A percentile compares a stretch with the other conserved stretches of the same genome.
These are phyloP conservation scores for Coccomyxa sp. DNA, from an alignment of 139 green algal genomes.

Conservation along the genomic window DNA sequence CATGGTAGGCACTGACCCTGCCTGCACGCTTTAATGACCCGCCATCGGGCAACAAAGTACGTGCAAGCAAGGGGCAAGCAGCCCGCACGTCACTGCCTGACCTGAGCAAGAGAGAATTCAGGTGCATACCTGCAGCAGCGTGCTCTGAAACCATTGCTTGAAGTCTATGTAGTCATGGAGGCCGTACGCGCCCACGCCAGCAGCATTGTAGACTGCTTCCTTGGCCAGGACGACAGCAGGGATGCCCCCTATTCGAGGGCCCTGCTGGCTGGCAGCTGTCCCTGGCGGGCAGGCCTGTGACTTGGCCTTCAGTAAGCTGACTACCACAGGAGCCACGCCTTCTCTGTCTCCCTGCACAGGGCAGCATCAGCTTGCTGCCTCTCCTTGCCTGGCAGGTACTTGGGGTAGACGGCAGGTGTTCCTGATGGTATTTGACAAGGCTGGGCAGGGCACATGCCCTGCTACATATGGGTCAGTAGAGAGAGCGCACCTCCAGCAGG, in stretches of 20 bases:
- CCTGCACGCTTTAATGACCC: too few species aligned
- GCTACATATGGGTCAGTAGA: background rate
- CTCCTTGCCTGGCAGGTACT: too few species aligned
- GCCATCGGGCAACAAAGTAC: too few species aligned
- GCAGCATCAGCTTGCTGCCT: too few species aligned
- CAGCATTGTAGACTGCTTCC: conserved; percentile 80
- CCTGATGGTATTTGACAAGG: too few species aligned
- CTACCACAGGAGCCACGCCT: conserved; percentile 49
- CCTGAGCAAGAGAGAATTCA: background rate
- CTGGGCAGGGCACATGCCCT: background rate
- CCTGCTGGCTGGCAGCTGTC: conserved; percentile 19
- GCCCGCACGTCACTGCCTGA: too few species aligned
- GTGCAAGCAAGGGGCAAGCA: too few species aligned
- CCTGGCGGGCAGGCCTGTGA: conserved; percentile 30
- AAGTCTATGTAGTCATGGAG: conserved; percentile 83
- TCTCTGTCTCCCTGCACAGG: conserved; percentile 42
- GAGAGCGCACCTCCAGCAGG: conserved; percentile 47
- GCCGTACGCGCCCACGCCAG: conserved; percentile 67
- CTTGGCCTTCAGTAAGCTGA: conserved; percentile 35
- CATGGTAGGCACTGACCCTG: too few species aligned
- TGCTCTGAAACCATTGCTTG: conserved; percentile 33
- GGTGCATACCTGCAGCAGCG: conserved; percentile 29
- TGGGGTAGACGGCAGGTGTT: too few species aligned
- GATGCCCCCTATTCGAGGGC: conserved; percentile 14
- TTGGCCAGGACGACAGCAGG: conserved; percentile 58